These are phyloP conservation scores for Russula griseocarnosa DNA, from an alignment of 768 basidiomycete species.

Conservation along the genomic window DNA sequence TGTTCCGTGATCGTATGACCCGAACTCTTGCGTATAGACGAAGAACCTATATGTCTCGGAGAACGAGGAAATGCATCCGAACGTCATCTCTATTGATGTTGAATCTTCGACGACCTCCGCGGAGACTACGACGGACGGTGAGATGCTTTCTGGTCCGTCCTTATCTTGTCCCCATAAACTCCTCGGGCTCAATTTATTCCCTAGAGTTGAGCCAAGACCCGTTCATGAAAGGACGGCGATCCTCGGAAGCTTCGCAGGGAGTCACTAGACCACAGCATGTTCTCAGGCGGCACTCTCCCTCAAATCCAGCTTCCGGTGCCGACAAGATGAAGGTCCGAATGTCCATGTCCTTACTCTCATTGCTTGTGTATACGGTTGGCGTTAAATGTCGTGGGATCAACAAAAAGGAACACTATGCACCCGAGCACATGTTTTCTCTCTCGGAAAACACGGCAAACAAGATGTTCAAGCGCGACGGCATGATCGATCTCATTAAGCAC, in stretches of 20 bases:
- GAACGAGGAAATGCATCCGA: conserved; percentile 36
- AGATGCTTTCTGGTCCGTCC: conserved; percentile 27
- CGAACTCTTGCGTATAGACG: conserved; percentile 42
- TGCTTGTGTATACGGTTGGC: conserved; percentile 92
- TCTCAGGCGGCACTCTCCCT: conserved; percentile 31
- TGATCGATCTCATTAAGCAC: conserved; percentile 75
- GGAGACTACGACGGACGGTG: conserved; percentile 35
- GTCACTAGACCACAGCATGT: conserved; percentile 41
- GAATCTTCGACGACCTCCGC: conserved; percentile 45
- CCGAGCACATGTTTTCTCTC: conserved; percentile 89
- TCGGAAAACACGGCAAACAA: conserved; percentile 80
- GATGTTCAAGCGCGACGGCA: conserved; percentile 62
- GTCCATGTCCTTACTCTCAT: conserved; percentile 64
- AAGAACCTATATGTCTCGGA: conserved; percentile 68
- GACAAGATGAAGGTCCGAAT: conserved; percentile 53
- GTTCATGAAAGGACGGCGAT: conserved; percentile 28
- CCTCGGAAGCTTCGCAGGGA: conserved; percentile 40
- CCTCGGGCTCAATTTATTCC: conserved; percentile 17
- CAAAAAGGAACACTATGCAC: conserved; percentile 77
- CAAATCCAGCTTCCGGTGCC: conserved; percentile 12
- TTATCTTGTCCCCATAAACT: background rate
- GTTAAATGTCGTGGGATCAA: conserved; percentile 92
- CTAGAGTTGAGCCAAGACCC: conserved; percentile 18
- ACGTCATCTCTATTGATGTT: conserved; percentile 36
- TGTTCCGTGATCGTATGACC: background rate